Evolutionary conservation across 306 rosid genomes (phyloP), one percentile per base, ranked within the genome.

Genomic region (Vigna unguiculata): DNA sequence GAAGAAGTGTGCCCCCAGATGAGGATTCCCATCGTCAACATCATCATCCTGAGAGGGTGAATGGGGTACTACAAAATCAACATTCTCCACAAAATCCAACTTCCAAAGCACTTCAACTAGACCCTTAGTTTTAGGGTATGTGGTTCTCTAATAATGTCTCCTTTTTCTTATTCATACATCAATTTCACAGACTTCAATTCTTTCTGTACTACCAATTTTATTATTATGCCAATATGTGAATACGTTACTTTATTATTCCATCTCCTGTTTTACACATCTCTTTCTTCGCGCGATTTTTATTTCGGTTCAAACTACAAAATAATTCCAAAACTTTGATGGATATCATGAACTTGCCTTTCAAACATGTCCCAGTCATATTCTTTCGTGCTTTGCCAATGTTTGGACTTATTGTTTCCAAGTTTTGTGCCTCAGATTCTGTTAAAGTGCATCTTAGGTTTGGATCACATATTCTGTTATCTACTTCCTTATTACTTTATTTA

Each of bases 31-130:
- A 8, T 40, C 13, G 2, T 40, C 45, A 40, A 9, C 45, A 34
- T 34, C 40, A 6, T 34, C 4, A 20, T 17, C 21, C 4, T 60
- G 78, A 68, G 63, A 80, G 69, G 62, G 82, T 77, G 54, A 85
- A 88, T 41, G 91, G 82, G 34, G 79, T 70, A 17, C 71, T 38
- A 66, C 74, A 67, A 63, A 64, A 75, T 75, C 77, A 67, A 58
- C 74, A 32, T 10, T 41, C 16, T 51, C 77, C 58, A 5, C 78
- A 64, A 64, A 81, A 75, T 78, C 61, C 74, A 65, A 52, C 17
- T 61, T 28, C 30, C 1, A 89, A 87, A 81, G 73, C 78, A 10
- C 63, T 68, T n/a, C 85, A 87, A 69, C 57, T 77, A 53, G 77
- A 74, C 5, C 74, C 46, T 55, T 80, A 80, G 55, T 52, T 51